phyloP scores from a whole-genome alignment of 805 yeast genomes.

The Debaryomyces hansenii region DNA sequence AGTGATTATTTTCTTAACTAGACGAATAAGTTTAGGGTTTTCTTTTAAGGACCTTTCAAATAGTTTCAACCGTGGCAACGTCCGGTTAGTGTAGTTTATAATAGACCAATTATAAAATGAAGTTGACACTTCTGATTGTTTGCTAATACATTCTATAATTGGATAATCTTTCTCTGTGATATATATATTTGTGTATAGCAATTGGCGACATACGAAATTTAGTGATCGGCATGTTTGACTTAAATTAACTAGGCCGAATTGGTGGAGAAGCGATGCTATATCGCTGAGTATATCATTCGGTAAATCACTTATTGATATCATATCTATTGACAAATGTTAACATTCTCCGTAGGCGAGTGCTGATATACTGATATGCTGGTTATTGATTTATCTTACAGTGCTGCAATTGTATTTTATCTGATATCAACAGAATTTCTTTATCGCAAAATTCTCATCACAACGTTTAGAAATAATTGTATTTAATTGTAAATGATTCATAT shows the following conservation, averaged over 20 bases:
- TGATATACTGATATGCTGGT: too few species aligned
- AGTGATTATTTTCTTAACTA: slow-evolving; percentile 4
- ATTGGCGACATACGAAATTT: slow-evolving; percentile 1
- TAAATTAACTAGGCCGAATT: slow-evolving; percentile 5
- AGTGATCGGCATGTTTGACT: slow-evolving; percentile 6
- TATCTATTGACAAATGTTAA: not conserved
- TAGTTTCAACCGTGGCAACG: slow-evolving; percentile 2
- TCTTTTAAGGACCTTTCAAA: slow-evolving; percentile 7
- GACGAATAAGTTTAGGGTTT: not conserved
- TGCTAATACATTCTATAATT: not conserved
- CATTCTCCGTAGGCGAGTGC: too few species aligned
- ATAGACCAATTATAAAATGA: slow-evolving; percentile 4
- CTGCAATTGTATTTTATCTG: not conserved
- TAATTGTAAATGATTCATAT: too few species aligned
- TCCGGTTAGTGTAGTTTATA: slow-evolving; percentile 1
- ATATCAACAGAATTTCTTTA: not conserved
- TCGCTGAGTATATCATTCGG: slow-evolving; percentile 5
- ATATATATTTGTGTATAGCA: slow-evolving; percentile 8
- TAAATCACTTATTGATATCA: slow-evolving; percentile 5
- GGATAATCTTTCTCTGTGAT: slow-evolving; percentile 5
- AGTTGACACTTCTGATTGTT: not conserved
- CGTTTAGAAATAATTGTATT: too few species aligned
- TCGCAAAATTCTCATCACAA: too few species aligned
- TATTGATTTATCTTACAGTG: not conserved
- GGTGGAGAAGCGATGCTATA: slow-evolving; percentile 1